Percentiles rank a stretch among this genome's conserved stretches.
Conservation (phyloP, 108 stramenopile genomes). For the Nitzschia putrida region DNA sequence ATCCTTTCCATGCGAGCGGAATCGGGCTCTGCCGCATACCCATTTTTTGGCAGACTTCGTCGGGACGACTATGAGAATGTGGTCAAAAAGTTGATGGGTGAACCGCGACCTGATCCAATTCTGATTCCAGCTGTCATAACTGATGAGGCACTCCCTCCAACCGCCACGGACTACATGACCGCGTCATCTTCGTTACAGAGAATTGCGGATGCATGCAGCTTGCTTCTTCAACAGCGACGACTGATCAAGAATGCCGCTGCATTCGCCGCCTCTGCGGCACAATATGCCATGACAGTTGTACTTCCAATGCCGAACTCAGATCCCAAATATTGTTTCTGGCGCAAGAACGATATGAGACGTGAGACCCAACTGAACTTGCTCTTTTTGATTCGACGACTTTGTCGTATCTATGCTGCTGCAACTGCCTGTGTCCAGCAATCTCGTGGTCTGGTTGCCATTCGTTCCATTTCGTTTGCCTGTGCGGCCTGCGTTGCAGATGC, state of each 20-base stretch:
- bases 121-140: conserved; percentile 94
- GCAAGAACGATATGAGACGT: conserved; percentile 84
- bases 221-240: conserved; percentile 92
- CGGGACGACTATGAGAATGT: conserved; percentile 92
- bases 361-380: conserved; percentile 89
- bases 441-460: conserved; percentile 93
- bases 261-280: conserved; percentile 92
- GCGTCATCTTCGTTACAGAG: conserved; percentile 89
- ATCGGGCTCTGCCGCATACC: conserved; percentile 82
- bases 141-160: conserved; percentile 85
- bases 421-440: conserved; percentile 92
- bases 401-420: conserved; percentile 88
- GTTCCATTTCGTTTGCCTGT: conserved; percentile 94
- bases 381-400: conserved; percentile 86
- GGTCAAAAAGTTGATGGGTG: conserved; percentile 86
- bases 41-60: conserved; percentile 90
- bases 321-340: conserved; percentile 92
- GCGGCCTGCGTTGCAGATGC: conserved; percentile 95
- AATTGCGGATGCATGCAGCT: conserved; percentile 90
- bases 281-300: conserved; percentile 92
- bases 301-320: conserved; percentile 93
- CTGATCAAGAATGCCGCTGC: conserved; percentile 95
- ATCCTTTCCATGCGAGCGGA: conserved; percentile 64
- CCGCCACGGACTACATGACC: conserved; percentile 80
- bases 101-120: conserved; percentile 88